phyloP scores from a whole-genome alignment of 139 green algal species.

The Auxenochlorella protothecoides region DNA sequence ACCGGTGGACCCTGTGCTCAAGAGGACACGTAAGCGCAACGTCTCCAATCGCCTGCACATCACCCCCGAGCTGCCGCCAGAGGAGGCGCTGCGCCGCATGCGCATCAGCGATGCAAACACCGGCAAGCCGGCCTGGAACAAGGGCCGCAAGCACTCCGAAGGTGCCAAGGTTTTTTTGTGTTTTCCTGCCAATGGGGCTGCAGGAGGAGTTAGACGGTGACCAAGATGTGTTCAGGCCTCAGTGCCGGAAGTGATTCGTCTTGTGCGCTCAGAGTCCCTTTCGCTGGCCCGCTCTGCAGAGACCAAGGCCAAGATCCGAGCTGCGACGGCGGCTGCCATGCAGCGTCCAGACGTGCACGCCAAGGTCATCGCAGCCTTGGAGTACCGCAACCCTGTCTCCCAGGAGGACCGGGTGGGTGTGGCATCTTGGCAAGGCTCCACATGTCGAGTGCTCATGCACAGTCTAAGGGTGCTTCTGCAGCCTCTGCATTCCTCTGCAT shows the following conservation, averaged over 20 bases:
- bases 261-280: background rate
- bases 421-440: too few species aligned
- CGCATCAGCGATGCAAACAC: constrained; percentile 47
- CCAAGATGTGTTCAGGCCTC: background rate
- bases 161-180: too few species aligned
- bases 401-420: constrained; percentile 9
- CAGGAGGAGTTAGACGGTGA: background rate
- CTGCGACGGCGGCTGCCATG: constrained; percentile 29
- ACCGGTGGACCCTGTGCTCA: background rate
- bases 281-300: background rate
- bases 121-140: constrained; percentile 51
- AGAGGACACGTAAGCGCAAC: constrained; percentile 4
- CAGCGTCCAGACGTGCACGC: constrained; percentile 23
- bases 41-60: too few species aligned
- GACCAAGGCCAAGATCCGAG: constrained; percentile 25
- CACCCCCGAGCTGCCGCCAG: too few species aligned
- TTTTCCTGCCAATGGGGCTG: too few species aligned
- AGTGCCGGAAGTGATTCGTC: background rate
- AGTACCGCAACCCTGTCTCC: constrained; percentile 7
- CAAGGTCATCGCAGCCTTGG: constrained; percentile 13
- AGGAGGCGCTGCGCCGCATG: constrained; percentile 28
- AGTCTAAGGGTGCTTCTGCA: too few species aligned
- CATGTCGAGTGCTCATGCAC: too few species aligned
- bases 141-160: constrained; percentile 33
- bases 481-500: too few species aligned